Base-by-base conservation (phyloP, 140 eudicot genomes). In the Flaveria floridana region DNA sequence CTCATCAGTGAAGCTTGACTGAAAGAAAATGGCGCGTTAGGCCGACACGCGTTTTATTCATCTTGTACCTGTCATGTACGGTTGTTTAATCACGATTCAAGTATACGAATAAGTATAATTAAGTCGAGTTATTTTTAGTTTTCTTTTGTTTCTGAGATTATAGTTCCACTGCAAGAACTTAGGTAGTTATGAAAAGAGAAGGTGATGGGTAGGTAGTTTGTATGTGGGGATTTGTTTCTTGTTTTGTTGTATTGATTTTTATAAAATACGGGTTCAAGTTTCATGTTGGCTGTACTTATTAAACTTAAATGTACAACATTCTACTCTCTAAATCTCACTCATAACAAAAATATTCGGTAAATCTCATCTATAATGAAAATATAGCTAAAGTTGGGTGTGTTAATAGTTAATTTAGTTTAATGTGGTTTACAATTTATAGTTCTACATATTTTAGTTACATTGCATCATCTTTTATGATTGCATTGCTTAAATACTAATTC, bases 1-100 rank as follows among this genome's bases (percentile, higher is more conserved):
- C 79, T 86, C 86, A 1, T 83, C 86, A 0, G 86, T 81, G 81
- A 86, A 83, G 81, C 83, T 86, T 37, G 91, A 86, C 76, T 86
- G 74, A 86, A 75, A 71, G 26, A 44, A 4, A 48, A 68, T 39
- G 58, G 25, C 19, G 9, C 19, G 41, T 12, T 59, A 11, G 41
- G 39, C 12, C 9, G 3, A 59, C 66, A 59, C 66, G 4, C 41
- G 66, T 65, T 65, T 30, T 65, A 65, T 30, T 26, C 20, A 13
- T 63, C 46, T 1, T 63, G 68, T 34, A 34, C 23, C 2, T 1
- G 15, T 48, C 25, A 6, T 0, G 74, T 48, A 47, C 23, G 2
- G 37, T 69, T 69, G 28, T 65, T 44, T 44, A 44, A 44, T 8
- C 50, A 44, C 50, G 14, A 11, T 44, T 44, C 12, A 4, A 28